Conservation (phyloP, 2,329 filamentous ascomycete species). For the Fusarium staphyleae region DNA sequence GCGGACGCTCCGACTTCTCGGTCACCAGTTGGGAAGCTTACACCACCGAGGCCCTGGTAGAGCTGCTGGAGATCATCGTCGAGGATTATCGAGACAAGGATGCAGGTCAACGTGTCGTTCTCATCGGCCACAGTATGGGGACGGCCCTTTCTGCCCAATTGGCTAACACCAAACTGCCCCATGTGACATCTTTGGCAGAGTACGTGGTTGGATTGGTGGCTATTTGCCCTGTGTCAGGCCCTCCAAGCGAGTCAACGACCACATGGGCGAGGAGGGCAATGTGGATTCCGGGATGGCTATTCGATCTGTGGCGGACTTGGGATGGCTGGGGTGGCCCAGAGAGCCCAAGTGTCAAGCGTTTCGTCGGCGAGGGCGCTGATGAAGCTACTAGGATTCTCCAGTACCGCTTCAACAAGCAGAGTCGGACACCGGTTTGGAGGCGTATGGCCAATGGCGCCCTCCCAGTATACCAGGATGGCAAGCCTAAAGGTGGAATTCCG, state of each 20-base stretch:
- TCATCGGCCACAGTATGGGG: slow-evolving; percentile 92
- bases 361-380: slow-evolving; percentile 73
- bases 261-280: slow-evolving; percentile 63
- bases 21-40: slow-evolving; percentile 80
- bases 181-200: slow-evolving; percentile 61
- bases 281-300: slow-evolving; percentile 73
- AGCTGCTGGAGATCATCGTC: slow-evolving; percentile 78
- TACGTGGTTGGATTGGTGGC: slow-evolving; percentile 79
- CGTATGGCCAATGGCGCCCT: slow-evolving; percentile 79
- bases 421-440: slow-evolving; percentile 80
- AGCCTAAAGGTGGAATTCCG: slow-evolving; percentile 69
- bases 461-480: slow-evolving; percentile 63
- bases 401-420: slow-evolving; percentile 81
- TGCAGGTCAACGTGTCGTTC: slow-evolving; percentile 72
- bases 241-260: slow-evolving; percentile 58
- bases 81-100: slow-evolving; percentile 72
- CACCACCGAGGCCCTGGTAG: slow-evolving; percentile 74
- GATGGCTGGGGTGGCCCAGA: slow-evolving; percentile 80
- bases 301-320: slow-evolving; percentile 78
- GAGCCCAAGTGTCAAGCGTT: slow-evolving; percentile 80
- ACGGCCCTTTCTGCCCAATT: slow-evolving; percentile 78
- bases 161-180: slow-evolving; percentile 55
- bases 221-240: slow-evolving; percentile 78
- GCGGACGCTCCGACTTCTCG: slow-evolving; percentile 79
- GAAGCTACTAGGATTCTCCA: slow-evolving; percentile 72